phyloP scores from a whole-genome alignment of 768 basidiomycete genomes.

The Mrakia blollopis region DNA sequence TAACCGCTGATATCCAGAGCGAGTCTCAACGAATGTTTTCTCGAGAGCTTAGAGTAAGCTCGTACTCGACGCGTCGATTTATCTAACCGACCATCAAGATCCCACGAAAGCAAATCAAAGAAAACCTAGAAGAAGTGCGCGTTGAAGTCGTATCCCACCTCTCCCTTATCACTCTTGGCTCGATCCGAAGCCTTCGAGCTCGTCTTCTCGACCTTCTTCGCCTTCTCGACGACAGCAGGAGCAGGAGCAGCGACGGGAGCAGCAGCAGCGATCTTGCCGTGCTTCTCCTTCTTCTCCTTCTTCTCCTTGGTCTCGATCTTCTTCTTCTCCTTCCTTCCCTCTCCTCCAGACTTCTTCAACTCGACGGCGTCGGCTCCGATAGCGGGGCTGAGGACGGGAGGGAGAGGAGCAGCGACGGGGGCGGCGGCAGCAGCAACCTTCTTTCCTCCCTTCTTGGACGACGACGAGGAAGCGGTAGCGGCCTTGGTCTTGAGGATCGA shows the following conservation, averaged over 20 bases:
- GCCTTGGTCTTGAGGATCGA: conserved; percentile 35
- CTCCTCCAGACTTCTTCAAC: conserved; percentile 25
- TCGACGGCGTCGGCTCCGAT: conserved; percentile 20
- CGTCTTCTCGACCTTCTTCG: conserved; percentile 26
- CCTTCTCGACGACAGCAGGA: conserved; percentile 4
- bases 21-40: no score
- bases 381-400: not conserved
- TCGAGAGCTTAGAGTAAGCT: no score
- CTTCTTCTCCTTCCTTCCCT: conserved; percentile 32
- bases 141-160: conserved; percentile 57
- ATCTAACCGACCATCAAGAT: no score
- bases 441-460: conserved; percentile 30
- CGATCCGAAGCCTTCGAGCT: conserved; percentile 37
- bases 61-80: no score
- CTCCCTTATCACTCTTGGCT: conserved; percentile 29
- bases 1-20: no score
- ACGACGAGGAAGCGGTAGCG: not conserved
- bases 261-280: conserved; percentile 42
- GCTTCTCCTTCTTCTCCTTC: conserved; percentile 38
- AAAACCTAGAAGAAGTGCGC: conserved; percentile 50
- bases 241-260: not conserved
- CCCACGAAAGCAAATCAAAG: no score
- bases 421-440: conserved; percentile 18
- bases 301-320: conserved; percentile 28
- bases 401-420: not conserved